Evolutionary conservation across 306 rosid species (phyloP).

Genomic region (Glycine soja): DNA sequence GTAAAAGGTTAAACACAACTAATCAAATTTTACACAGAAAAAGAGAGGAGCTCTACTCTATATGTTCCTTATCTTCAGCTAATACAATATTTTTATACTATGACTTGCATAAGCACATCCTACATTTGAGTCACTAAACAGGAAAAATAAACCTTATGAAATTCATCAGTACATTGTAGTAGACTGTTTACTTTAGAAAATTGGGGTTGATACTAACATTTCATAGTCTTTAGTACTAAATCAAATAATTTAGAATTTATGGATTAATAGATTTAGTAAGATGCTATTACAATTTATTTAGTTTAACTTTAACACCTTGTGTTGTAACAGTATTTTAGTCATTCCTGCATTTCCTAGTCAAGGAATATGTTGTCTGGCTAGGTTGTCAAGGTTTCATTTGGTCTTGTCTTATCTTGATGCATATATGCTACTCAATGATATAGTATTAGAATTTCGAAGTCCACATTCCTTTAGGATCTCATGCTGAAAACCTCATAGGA

Average conservation of each 20-base stretch:
- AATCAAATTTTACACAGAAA: too few relatives aligned
- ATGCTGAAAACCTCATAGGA: too few relatives aligned
- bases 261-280: too few relatives aligned
- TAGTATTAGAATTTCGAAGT: conserved; percentile 27
- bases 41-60: too few relatives aligned
- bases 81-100: too few relatives aligned
- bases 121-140: conserved; percentile 18
- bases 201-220: not conserved
- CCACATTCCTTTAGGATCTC: too few relatives aligned
- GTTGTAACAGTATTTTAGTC: conserved; percentile 1
- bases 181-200: conserved; percentile 28
- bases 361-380: too few relatives aligned
- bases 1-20: too few relatives aligned
- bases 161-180: conserved; percentile 7
- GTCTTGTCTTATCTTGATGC: conserved; percentile 6
- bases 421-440: conserved; percentile 8
- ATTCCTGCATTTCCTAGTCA: conserved; percentile 20
- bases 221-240: not conserved
- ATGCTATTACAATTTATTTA: conserved; percentile 10
- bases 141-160: conserved; percentile 33
- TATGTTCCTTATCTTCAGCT: too few relatives aligned
- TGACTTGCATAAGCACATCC: conserved; percentile 39
- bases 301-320: conserved; percentile 3
- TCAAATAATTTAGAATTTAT: too few relatives aligned
- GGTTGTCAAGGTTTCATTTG: too few relatives aligned